Conservation (phyloP, 768 basidiomycete genomes). For the Coprinopsis sp. region DNA sequence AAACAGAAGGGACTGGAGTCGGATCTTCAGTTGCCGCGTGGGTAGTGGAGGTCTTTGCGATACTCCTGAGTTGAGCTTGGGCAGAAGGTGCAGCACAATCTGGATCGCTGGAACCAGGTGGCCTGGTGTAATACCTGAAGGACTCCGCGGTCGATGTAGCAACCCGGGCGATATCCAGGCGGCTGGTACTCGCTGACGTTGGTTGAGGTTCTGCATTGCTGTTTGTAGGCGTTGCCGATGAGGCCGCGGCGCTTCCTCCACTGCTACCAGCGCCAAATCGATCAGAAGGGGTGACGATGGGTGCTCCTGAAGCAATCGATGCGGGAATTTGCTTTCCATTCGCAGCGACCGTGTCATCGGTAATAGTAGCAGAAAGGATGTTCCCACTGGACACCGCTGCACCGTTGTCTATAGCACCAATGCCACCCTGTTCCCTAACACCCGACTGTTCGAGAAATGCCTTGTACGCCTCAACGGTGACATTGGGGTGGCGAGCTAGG, state of each 20-base stretch:
- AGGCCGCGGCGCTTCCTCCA: no score
- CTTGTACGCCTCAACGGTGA: conserved; percentile 14
- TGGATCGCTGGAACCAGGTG: no score
- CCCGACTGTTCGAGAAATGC: not conserved
- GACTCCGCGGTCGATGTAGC: not conserved
- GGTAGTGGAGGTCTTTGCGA: not conserved
- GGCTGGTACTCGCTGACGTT: not conserved
- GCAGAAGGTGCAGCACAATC: no score
- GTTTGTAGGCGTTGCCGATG: no score
- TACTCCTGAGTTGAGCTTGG: not conserved
- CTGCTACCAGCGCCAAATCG: no score
- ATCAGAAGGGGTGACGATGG: no score
- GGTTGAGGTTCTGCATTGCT: no score
- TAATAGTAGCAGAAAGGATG: no score
- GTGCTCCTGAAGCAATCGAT: no score
- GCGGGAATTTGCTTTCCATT: no score
- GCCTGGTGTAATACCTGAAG: conserved; percentile 1
- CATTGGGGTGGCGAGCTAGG: conserved; percentile 13
- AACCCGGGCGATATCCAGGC: not conserved
- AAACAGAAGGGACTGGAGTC: not conserved
- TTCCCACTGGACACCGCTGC: not conserved
- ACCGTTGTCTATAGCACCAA: not conserved
- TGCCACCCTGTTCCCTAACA: not conserved
- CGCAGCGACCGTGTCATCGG: no score
- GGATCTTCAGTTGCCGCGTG: not conserved